A percentile compares a stretch with the other conserved stretches of the same genome.
phyloP scores from a whole-genome alignment of 2,329 filamentous ascomycete genomes.

The Arthrobotrys musiformis region DNA sequence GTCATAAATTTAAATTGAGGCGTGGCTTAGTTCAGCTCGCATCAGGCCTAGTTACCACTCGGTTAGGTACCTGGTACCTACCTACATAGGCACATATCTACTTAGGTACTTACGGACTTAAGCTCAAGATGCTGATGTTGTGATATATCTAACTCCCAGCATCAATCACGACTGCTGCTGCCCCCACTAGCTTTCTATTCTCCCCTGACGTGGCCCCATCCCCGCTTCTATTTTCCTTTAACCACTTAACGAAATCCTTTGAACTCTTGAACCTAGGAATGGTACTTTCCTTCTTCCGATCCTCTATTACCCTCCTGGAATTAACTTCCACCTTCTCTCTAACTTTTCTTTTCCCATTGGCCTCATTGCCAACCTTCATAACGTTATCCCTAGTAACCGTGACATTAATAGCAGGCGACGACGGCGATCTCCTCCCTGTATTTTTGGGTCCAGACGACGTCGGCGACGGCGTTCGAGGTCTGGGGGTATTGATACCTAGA shows the following conservation, averaged over 20 bases:
- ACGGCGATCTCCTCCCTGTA: not conserved
- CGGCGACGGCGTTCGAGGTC: not conserved
- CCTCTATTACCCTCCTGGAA: constrained; percentile 5
- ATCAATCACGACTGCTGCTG: not conserved
- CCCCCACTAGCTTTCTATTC: not conserved
- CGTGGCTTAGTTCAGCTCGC: too few relatives aligned
- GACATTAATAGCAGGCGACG: not conserved
- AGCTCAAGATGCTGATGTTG: too few relatives aligned
- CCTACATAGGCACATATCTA: too few relatives aligned
- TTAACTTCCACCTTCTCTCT: not conserved
- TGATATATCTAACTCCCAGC: not conserved
- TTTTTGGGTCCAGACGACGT: not conserved
- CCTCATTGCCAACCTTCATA: not conserved
- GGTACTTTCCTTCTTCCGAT: constrained; percentile 3
- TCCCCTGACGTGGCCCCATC: not conserved
- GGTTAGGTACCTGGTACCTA: too few relatives aligned
- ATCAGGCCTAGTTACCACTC: too few relatives aligned
- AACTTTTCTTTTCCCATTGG: not conserved
- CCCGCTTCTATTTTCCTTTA: not conserved
- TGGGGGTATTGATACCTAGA: not conserved
- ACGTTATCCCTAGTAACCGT: not conserved
- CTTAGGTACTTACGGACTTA: too few relatives aligned
- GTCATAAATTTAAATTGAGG: too few relatives aligned
- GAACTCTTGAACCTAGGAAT: constrained; percentile 18
- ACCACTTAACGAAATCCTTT: constrained; percentile 18